Conservation (phyloP, 371 early-diverging fungal genomes). For the Circinella umbellata region DNA sequence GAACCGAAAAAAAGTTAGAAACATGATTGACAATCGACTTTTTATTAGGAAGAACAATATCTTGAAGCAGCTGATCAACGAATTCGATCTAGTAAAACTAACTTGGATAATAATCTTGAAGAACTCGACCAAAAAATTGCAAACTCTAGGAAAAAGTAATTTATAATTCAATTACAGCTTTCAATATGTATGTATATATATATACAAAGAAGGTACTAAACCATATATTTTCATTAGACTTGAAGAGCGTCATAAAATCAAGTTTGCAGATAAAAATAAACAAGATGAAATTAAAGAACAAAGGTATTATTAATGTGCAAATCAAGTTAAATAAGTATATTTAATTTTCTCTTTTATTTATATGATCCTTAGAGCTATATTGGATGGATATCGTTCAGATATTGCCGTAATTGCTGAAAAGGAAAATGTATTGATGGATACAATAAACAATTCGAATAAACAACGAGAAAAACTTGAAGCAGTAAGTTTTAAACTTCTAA, state of each 20-base stretch:
- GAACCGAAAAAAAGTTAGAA: no score
- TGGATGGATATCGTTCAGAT: neutral
- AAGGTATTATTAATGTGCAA: neutral
- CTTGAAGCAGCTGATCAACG: neutral
- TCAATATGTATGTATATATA: no score
- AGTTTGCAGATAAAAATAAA: neutral
- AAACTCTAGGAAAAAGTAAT: neutral
- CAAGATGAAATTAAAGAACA: neutral
- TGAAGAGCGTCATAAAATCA: neutral
- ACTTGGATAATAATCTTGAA: neutral
- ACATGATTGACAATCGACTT: no score
- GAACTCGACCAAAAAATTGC: neutral
- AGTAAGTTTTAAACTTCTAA: neutral
- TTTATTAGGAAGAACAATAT: neutral
- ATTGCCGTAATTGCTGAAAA: neutral
- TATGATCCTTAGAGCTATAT: neutral
- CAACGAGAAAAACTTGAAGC: neutral
- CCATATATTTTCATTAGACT: neutral
- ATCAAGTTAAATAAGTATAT: no score
- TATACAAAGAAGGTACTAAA: neutral
- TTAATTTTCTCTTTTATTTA: neutral
- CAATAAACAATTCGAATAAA: neutral
- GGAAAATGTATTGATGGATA: neutral
- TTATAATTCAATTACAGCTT: no score
- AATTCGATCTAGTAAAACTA: neutral